phyloP scores from a whole-genome alignment of 2,329 filamentous ascomycete species.

The Fusarium agapanthi region DNA sequence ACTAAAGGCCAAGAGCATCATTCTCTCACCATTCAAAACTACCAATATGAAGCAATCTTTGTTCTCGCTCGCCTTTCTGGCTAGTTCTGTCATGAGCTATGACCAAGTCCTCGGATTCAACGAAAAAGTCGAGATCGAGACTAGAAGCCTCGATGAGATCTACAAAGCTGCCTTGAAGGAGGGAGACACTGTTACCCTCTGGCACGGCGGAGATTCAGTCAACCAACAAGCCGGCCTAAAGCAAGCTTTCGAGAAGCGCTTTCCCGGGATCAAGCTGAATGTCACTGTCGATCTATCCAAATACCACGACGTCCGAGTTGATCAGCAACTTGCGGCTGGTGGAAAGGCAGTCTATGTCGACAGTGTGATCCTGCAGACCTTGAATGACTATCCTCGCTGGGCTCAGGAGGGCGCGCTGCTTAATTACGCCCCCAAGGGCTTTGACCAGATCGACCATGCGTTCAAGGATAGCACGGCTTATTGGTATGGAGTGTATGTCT shows the following conservation, averaged over 20 bases:
- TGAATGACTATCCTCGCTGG: constrained; percentile 63
- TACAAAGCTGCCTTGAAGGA: constrained; percentile 59
- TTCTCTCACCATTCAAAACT: not conserved
- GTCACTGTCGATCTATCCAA: constrained; percentile 65
- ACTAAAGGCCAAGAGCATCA: not conserved
- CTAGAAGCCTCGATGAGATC: constrained; percentile 58
- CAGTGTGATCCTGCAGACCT: constrained; percentile 54
- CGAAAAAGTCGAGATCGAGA: constrained; percentile 47
- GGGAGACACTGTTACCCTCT: constrained; percentile 54
- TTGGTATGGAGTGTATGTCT: constrained; percentile 53
- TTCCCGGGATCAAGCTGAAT: constrained; percentile 61
- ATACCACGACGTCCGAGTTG: constrained; percentile 59
- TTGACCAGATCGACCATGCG: constrained; percentile 52
- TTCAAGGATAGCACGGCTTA: constrained; percentile 49
- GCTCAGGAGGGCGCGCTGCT: constrained; percentile 56
- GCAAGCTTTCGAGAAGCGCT: constrained; percentile 54
- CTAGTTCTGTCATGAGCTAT: constrained; percentile 7
- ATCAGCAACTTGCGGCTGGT: constrained; percentile 53
- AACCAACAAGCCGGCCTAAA: constrained; percentile 52
- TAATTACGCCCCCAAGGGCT: constrained; percentile 58
- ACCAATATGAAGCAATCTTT: constrained; percentile 15
- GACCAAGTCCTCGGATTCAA: constrained; percentile 39
- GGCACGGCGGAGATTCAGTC: constrained; percentile 59
- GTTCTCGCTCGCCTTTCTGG: constrained; percentile 8
- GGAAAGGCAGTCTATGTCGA: constrained; percentile 52